Evolutionary conservation across 2,329 filamentous ascomycete genomes (phyloP), one percentile per base, ranked within the genome.

Genomic region (Cercospora beticola): DNA sequence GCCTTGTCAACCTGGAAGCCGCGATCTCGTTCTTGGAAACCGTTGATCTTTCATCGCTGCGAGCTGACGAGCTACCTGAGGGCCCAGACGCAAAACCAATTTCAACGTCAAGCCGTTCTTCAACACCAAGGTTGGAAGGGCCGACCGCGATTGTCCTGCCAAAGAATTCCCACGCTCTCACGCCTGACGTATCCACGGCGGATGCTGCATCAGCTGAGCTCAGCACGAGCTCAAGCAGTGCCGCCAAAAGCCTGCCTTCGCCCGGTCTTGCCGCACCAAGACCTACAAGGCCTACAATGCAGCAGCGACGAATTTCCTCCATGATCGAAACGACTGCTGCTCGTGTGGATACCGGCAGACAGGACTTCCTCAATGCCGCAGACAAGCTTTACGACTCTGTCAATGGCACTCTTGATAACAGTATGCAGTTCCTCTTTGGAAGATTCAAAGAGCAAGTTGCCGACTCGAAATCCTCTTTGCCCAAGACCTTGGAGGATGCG

Each of bases 11-110:
- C 74, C 86, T 99, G 1, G 95, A 99, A 80, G 95, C 95, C 18
- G 92, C 94, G 67, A 93, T 98, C 66, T 94, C 91, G 63, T 99
- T 99, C 76, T 83, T 99, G 14, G 92, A 98, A 76, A 98, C 94
- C 0, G 95, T 99, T 30, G 95, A 99, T 78, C 85, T 99, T 26
- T 92, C 94, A 6, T 97, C 92, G 28, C 83, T 99, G 6, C 88
- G 93, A 63, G 90, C 90, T 5, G 92, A 97, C 72, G 93, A 97
- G 61, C 71, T 75, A 18, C 89, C 88, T 16, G 88, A 90, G 54
- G 89, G 91, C 0, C 90, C 90, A 9, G 69, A 65, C 21, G 80
- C 84, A 18, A 93, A 90, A 72, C 74, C 77, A 10, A 77, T 74
- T 33, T 76, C 78, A 72, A 65, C 64, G 12, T 62, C 52, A 16